Evolutionary conservation across 805 yeast genomes (phyloP).

Genomic region (Metschnikowia borealis): DNA sequence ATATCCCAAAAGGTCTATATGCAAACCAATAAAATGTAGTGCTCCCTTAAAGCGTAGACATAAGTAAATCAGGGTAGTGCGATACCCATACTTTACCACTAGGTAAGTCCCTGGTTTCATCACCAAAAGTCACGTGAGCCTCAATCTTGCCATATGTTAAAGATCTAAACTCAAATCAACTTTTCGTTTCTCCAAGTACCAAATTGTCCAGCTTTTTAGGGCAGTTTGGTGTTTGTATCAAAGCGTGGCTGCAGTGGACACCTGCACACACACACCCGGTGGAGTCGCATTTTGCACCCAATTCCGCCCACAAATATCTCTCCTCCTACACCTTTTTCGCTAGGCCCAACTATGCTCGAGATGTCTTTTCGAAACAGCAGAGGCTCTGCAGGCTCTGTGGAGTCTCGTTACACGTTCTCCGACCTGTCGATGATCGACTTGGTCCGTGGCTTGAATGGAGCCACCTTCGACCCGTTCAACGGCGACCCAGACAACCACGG

Average conservation of each 20-base stretch:
- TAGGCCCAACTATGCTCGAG: not conserved
- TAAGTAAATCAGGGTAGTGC: too few relatives aligned
- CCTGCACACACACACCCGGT: not conserved
- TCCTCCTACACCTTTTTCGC: not conserved
- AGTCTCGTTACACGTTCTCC: constrained; percentile 7
- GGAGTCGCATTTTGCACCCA: constrained; percentile 8
- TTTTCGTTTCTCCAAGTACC: too few relatives aligned
- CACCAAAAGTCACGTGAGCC: too few relatives aligned
- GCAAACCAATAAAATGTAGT: too few relatives aligned
- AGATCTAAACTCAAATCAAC: too few relatives aligned
- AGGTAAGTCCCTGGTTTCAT: too few relatives aligned
- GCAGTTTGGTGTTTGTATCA: too few relatives aligned
- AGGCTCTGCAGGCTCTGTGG: constrained; percentile 5
- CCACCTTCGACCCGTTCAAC: not conserved
- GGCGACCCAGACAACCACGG: not conserved
- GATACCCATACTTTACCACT: too few relatives aligned
- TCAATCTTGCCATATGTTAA: too few relatives aligned
- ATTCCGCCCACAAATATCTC: not conserved
- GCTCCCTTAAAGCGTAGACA: too few relatives aligned
- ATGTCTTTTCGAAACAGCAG: not conserved
- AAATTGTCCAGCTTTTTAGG: too few relatives aligned
- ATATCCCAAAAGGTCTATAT: too few relatives aligned
- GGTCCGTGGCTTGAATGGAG: constrained; percentile 13
- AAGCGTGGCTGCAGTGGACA: not conserved
- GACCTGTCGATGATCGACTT: constrained; percentile 15